Base-by-base conservation (phyloP, 2,329 filamentous ascomycete genomes). In the Biscogniauxia sp. region DNA sequence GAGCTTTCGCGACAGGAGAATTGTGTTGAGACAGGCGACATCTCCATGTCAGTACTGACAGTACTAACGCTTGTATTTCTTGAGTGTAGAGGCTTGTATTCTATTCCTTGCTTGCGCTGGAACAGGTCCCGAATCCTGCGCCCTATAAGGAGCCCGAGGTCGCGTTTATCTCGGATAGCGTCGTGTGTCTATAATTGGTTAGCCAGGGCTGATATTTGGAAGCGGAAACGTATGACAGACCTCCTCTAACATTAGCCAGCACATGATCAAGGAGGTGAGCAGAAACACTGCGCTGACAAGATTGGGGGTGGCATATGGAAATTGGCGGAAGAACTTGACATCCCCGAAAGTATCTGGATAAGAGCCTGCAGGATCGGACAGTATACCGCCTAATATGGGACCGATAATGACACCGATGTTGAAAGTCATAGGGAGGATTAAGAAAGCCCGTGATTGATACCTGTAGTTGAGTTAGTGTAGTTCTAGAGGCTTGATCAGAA, bases 321-420 rank as follows among this genome's bases (percentile, higher is more conserved):
- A 86, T 23, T 73, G 75, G 2, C 72, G 66, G 56, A 85, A 79
- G 64, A 85, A 81, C 0, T 65, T 66, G 2, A 79, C 69, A 25
- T 76, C 61, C 13, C 83, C 82, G 60, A 86, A 85, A 0, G 79
- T 56, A 1, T 64, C 63, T 0, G 80, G 79, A 55, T 78, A 80
- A 58, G 75, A 77, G 19, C 69, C 72, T 1, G 77, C 76, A 3
- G 78, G 80, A 53, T 82, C 79, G 2, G 79, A 79, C 9, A 82
- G 72, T 9, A 80, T 13, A 4, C 80, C 80, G 26, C 79, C 74
- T 2, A 86, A 67, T 9, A 85, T 76, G 0, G 84, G 84, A 0
- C 84, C 83, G n/a, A 85, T 76, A 51, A 86, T 85, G 54, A 85
- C 79, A 13, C 85, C 85, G 20, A 87, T 80, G 66, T 92, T 93